Evolutionary conservation across 2,329 filamentous ascomycete genomes (phyloP).

Genomic region (Tetracladium maxilliforme): DNA sequence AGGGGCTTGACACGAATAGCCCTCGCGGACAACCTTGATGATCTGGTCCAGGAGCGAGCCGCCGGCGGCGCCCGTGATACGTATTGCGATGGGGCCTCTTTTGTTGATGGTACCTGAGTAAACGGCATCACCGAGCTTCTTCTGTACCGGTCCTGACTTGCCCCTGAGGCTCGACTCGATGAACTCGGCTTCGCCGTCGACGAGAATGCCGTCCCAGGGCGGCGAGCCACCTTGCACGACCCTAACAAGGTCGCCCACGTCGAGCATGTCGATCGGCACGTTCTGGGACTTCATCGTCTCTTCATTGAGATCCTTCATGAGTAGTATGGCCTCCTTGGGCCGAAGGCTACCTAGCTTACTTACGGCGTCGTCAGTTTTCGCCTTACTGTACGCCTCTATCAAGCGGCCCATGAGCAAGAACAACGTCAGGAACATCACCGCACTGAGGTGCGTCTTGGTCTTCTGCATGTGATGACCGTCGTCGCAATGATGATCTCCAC

Average conservation of each 20-base stretch:
- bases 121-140: slow-evolving; percentile 45
- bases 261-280: slow-evolving; percentile 42
- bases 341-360: slow-evolving; percentile 64
- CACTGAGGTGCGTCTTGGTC: slow-evolving; percentile 64
- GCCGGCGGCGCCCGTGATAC: slow-evolving; percentile 49
- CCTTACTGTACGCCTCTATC: slow-evolving; percentile 82
- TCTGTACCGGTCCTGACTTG: slow-evolving; percentile 54
- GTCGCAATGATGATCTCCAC: slow-evolving; percentile 57
- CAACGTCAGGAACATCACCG: slow-evolving; percentile 80
- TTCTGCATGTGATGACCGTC: slow-evolving; percentile 12
- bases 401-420: slow-evolving; percentile 66
- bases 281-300: slow-evolving; percentile 17
- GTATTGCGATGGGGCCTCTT: slow-evolving; percentile 43
- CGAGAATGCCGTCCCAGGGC: slow-evolving; percentile 57
- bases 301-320: slow-evolving; percentile 34
- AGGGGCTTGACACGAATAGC: slow-evolving; percentile 58
- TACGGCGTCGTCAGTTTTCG: slow-evolving; percentile 77
- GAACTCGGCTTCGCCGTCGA: slow-evolving; percentile 51
- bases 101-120: slow-evolving; percentile 67
- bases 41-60: slow-evolving; percentile 66
- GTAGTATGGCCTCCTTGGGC: slow-evolving; percentile 62
- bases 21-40: slow-evolving; percentile 59
- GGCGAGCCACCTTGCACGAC: slow-evolving; percentile 67
- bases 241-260: slow-evolving; percentile 55
- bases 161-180: slow-evolving; percentile 86